Evolutionary conservation across 1,284 basidiomycete genomes (phyloP).

Genomic region (Heterobasidion irregulare): DNA sequence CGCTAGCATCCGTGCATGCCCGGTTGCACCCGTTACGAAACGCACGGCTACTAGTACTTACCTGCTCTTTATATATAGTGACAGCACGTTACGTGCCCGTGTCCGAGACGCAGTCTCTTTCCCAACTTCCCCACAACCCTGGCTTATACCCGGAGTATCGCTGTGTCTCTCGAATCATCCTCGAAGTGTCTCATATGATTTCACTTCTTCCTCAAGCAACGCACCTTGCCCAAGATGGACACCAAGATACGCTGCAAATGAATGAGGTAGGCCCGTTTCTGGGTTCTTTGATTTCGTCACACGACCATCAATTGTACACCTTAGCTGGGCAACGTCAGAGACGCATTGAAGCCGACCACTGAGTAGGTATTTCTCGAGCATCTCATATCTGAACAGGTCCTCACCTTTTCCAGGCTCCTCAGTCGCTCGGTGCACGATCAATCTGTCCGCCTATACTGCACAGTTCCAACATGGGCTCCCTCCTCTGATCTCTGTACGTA

Average conservation of each 20-base stretch:
- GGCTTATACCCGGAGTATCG: background rate
- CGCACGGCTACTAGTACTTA: background rate
- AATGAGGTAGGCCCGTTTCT: slow-evolving; percentile 28
- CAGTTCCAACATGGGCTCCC: slow-evolving; percentile 54
- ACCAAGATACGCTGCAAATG: slow-evolving; percentile 18
- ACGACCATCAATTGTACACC: no score
- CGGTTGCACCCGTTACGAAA: background rate
- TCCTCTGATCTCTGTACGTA: slow-evolving; percentile 48
- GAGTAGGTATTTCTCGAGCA: slow-evolving; percentile 29
- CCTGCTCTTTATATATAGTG: background rate
- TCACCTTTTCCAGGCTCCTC: slow-evolving; percentile 28
- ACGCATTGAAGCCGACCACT: slow-evolving; percentile 50
- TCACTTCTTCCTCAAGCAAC: slow-evolving; percentile 4
- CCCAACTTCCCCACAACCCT: background rate
- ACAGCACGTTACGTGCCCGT: background rate
- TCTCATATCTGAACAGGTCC: background rate
- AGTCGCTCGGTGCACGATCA: slow-evolving; percentile 25
- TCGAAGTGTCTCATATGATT: background rate
- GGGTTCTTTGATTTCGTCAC: no score
- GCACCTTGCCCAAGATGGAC: background rate
- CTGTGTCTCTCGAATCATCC: background rate
- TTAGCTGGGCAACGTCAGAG: slow-evolving; percentile 39
- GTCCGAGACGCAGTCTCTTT: background rate
- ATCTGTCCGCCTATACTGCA: slow-evolving; percentile 48
- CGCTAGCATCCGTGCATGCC: background rate